These are phyloP conservation scores for Colletotrichum endophyticum DNA, from an alignment of 2,329 filamentous ascomycete species.

Conservation along the genomic window DNA sequence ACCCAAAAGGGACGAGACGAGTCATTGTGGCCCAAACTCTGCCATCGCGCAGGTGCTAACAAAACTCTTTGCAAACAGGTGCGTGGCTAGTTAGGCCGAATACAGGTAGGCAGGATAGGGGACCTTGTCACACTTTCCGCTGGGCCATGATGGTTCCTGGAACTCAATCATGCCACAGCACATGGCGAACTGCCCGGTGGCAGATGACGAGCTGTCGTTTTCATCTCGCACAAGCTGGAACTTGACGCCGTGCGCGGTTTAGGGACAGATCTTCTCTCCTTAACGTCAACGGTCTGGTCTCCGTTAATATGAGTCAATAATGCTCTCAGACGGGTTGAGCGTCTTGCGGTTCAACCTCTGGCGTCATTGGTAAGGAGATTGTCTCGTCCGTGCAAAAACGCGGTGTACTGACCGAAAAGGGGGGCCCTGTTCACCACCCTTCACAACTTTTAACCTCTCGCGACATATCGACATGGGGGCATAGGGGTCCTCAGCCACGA, in stretches of 20 bases:
- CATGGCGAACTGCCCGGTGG: background rate
- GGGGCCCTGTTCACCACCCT: background rate
- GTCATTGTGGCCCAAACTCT: constrained; percentile 14
- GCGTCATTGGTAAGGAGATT: constrained; percentile 3
- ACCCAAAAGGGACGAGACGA: background rate
- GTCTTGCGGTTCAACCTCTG: background rate
- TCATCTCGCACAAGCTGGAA: constrained; percentile 9
- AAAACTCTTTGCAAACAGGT: background rate
- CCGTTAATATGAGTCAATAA: background rate
- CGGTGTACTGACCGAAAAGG: background rate
- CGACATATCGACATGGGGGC: constrained; percentile 3
- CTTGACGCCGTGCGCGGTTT: background rate
- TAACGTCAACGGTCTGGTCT: background rate
- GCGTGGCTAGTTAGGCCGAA: background rate
- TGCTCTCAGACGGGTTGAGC: background rate
- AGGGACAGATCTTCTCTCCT: background rate
- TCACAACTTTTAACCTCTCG: background rate
- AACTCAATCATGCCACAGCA: background rate
- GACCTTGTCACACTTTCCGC: background rate
- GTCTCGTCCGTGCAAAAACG: background rate
- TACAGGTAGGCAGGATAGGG: background rate
- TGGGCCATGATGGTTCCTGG: constrained; percentile 5
- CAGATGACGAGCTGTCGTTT: constrained; percentile 4
- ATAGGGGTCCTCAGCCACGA: constrained; percentile 17
- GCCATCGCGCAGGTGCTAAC: background rate